Evolutionary conservation across 1,284 basidiomycete genomes (phyloP).

Genomic region (Cryptococcus hybrid): DNA sequence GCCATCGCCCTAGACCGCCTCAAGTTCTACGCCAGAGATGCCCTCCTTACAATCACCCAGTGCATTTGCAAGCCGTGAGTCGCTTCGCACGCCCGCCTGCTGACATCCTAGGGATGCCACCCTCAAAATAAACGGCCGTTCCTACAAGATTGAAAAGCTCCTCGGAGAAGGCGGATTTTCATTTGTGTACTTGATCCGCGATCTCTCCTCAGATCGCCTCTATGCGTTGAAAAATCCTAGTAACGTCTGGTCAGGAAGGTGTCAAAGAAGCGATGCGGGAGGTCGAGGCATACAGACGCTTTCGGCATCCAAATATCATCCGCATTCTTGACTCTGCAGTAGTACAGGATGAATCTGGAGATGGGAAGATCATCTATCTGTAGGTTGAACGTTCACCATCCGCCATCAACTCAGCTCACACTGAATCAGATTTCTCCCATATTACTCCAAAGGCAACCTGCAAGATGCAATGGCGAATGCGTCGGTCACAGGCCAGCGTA

Average conservation of each 20-base stretch:
- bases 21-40: constrained; percentile 40
- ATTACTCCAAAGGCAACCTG: constrained; percentile 68
- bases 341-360: constrained; percentile 73
- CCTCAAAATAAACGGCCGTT: constrained; percentile 89
- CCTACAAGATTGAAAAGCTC: constrained; percentile 83
- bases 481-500: constrained; percentile 75
- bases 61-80: constrained; percentile 51
- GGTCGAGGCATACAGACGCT: constrained; percentile 84
- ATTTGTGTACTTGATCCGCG: constrained; percentile 89
- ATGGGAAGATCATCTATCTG: constrained; percentile 91
- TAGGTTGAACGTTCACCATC: constrained; percentile 7
- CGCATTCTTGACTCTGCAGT: constrained; percentile 74
- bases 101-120: constrained; percentile 51
- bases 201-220: constrained; percentile 63
- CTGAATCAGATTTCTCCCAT: constrained; percentile 32
- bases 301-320: constrained; percentile 65
- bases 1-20: constrained; percentile 41
- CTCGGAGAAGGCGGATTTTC: constrained; percentile 92
- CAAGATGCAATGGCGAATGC: constrained; percentile 93
- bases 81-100: not conserved
- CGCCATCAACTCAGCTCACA: not conserved
- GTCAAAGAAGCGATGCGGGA: constrained; percentile 70
- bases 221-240: constrained; percentile 92
- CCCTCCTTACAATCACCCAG: constrained; percentile 39
- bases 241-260: constrained; percentile 62